Percentiles rank a stretch among this genome's conserved stretches.
phyloP scores from a whole-genome alignment of 169 alveolate species.

The Hammondia hammondi region DNA sequence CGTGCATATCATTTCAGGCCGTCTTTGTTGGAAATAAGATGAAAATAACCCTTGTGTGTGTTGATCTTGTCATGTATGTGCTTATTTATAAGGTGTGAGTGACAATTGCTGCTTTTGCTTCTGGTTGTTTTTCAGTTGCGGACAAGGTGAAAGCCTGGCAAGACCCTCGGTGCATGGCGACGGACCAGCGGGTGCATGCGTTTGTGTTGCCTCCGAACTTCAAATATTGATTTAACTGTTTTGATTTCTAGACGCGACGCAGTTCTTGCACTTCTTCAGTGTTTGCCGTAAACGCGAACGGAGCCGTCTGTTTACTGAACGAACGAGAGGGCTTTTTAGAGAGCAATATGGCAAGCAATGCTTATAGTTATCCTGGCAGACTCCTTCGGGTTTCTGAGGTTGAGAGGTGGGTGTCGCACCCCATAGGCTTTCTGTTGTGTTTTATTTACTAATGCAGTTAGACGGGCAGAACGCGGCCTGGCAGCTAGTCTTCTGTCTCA shows the following conservation, averaged over 20 bases:
- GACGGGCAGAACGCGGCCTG: no score
- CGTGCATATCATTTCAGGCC: neutral
- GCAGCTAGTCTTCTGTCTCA: no score
- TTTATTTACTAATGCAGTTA: no score
- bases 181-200: slow-evolving; percentile 46
- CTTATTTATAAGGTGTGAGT: no score
- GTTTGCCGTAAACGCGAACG: neutral
- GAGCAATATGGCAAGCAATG: neutral
- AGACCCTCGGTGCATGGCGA: slow-evolving; percentile 42
- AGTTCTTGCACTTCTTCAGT: no score
- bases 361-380: neutral
- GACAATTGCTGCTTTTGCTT: neutral
- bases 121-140: neutral
- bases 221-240: neutral
- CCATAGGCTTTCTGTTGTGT: no score
- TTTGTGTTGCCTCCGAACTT: slow-evolving; percentile 34
- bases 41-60: no score
- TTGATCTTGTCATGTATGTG: no score
- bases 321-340: neutral
- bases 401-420: no score
- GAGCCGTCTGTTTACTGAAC: neutral
- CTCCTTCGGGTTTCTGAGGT: neutral
- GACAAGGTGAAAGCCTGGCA: slow-evolving; percentile 47
- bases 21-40: neutral
- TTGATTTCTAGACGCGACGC: neutral